Conservation (phyloP, 2,329 filamentous ascomycete genomes). For the Teratosphaeria destructans region DNA sequence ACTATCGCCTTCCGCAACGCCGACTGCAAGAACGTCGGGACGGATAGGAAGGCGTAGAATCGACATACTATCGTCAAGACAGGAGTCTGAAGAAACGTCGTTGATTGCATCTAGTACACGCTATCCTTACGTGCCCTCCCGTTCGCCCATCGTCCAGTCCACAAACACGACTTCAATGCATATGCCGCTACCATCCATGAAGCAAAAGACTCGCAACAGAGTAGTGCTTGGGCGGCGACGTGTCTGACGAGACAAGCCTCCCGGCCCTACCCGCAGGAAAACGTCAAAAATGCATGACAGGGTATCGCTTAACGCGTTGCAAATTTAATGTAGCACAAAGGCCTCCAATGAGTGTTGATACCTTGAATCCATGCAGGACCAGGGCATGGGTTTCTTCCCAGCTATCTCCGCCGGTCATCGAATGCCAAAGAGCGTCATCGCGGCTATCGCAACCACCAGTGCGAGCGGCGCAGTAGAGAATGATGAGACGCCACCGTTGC, state of each 20-base stretch:
- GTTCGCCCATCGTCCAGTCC: not conserved
- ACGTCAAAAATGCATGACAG: not conserved
- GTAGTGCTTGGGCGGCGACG: not conserved
- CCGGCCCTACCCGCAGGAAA: not conserved
- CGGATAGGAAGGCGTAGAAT: not conserved
- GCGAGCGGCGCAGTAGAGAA: constrained; percentile 4
- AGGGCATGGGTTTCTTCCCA: not conserved
- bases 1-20: not conserved
- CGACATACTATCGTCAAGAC: not conserved
- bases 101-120: not conserved
- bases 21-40: not conserved
- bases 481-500: not conserved
- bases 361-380: not conserved
- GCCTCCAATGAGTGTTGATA: not conserved
- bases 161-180: not conserved
- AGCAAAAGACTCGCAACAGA: not conserved
- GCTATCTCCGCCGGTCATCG: not conserved
- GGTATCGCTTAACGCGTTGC: not conserved
- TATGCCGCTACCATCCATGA: not conserved
- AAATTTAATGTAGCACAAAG: not conserved
- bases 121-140: not conserved
- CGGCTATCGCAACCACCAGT: constrained; percentile 2
- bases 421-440: constrained; percentile 3
- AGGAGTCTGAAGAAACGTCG: not conserved
- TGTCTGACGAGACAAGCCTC: not conserved